Evolutionary conservation across 345 rosid species (phyloP), one percentile per base, ranked within the genome.

Genomic region (Citrus maxima): DNA sequence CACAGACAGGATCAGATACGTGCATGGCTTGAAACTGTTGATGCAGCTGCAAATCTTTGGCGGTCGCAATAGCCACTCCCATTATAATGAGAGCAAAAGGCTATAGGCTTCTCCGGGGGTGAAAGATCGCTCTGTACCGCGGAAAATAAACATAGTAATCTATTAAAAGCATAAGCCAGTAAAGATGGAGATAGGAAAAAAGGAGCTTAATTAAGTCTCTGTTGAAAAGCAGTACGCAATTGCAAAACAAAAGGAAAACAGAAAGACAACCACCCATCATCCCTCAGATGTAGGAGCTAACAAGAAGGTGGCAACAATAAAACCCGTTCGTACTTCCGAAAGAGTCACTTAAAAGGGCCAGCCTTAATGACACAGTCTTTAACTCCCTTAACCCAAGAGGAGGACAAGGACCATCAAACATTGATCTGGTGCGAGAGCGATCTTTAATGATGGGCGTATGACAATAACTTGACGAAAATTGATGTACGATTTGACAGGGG

Each of bases 41-140:
- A 81, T 82, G 88, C 85, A 92, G 67, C 75, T 77, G 87, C 35
- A 83, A 77, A 85, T 92, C 98, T 80, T 89, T 79, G 10, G 88
- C 88, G 74, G 88, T 88, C 84, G 90, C 97, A 95, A 79, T 97
- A 93, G 37, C 91, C 83, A 76, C 88, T 91, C 30, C 87, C 93
- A 83, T 89, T 88, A 86, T 90, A 91, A 79, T 35, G n/a, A 35
- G 90, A 84, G 80, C 97, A 95, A 83, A 95, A 95, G 22, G 82
- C 86, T 86, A 88, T 78, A 10, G 90, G 83, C 19, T 87, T 80
- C 27, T 88, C 81, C 78, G n/a, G 73, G 84, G 79, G 85, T 68
- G 76, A 84, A 22, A 0, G 98, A 93, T 49, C 90, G 89, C 80
- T 88, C 99, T 92, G 7, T 27, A 72, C n/a, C 46, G 70, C 66